These are phyloP conservation scores for Thymus mandschuricus DNA, from an alignment of 257 asterid genomes.

Conservation along the genomic window DNA sequence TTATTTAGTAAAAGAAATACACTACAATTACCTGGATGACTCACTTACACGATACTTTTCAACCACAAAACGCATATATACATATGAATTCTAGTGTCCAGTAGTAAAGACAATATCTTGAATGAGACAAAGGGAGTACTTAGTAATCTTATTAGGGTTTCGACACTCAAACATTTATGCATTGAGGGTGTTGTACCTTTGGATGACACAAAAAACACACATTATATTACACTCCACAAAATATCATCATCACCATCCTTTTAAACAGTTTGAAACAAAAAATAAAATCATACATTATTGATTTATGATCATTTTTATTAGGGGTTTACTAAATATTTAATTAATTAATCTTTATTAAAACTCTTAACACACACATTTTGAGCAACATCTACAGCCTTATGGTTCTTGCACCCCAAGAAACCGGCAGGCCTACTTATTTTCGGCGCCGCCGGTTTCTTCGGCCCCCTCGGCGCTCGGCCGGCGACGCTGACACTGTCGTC, in stretches of 20 bases:
- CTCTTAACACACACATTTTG: constrained; percentile 39
- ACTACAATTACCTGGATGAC: too few species aligned
- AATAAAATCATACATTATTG: background rate
- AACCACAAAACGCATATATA: too few species aligned
- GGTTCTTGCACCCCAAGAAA: constrained; percentile 68
- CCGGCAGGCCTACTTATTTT: constrained; percentile 34
- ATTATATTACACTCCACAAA: constrained; percentile 1
- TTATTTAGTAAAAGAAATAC: too few species aligned
- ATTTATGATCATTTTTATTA: too few species aligned
- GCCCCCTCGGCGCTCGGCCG: constrained; percentile 25
- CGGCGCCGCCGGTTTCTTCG: constrained; percentile 17
- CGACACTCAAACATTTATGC: constrained; percentile 25
- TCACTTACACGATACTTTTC: too few species aligned
- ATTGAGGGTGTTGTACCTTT: constrained; percentile 35
- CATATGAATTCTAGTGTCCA: too few species aligned
- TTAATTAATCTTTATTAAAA: constrained; percentile 4
- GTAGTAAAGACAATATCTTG: constrained; percentile 19
- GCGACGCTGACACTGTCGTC: constrained; percentile 44
- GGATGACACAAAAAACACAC: constrained; percentile 34
- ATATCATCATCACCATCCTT: background rate
- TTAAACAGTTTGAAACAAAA: background rate
- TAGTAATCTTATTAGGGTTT: constrained; percentile 26
- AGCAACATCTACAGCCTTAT: constrained; percentile 60
- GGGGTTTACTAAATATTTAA: too few species aligned
- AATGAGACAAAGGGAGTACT: too few species aligned